Evolutionary conservation across 345 rosid genomes (phyloP), one percentile per base, ranked within the genome.

Genomic region (Corymbia maculata): DNA sequence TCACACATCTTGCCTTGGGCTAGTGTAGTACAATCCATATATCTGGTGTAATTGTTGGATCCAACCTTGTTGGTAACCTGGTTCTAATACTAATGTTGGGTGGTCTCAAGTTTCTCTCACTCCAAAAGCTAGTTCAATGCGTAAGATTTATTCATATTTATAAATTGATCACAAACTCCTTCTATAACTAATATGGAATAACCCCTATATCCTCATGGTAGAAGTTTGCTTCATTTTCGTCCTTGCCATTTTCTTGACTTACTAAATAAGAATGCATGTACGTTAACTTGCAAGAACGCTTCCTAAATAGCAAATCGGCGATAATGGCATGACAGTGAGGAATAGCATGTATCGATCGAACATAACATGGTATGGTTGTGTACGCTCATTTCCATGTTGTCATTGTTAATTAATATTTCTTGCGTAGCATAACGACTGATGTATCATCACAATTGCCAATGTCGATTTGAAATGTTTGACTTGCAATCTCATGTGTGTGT

Each of bases 41-140:
- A 2, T 22, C 28, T 12, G 0, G 6, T 55, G 61, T 55, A 12
- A 55, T 12, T 4, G 6, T 55, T 55, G 28, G 61, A 1, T 55
- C 28, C 28, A 55, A 21, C 0, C 9, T 22, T 55, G 22, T 55
- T 55, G 13, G 24, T 22, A 22, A 55, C 12, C 61, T 55, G 3
- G 9, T 12, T 21, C 26, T 0, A 2, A 55, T 0, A 55, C 11
- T 5, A 9, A 1, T 2, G 22, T 55, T 55, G 12, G 61, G 12
- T 22, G 28, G 61, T 55, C 4, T 55, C 12, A 55, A 55, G 12
- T 28, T 28, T 9, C 61, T 55, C 6, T 55, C 2, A 55, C 4
- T 28, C 5, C 22, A 9, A 55, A 55, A 55, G 6, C 28, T 55
- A 55, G 4, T 28, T 22, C 61, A 55, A 55, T 21, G 2, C 2